Percentiles rank a stretch among this genome's conserved stretches.
Conservation (phyloP, 345 rosid species). For the Psidium guajava region DNA sequence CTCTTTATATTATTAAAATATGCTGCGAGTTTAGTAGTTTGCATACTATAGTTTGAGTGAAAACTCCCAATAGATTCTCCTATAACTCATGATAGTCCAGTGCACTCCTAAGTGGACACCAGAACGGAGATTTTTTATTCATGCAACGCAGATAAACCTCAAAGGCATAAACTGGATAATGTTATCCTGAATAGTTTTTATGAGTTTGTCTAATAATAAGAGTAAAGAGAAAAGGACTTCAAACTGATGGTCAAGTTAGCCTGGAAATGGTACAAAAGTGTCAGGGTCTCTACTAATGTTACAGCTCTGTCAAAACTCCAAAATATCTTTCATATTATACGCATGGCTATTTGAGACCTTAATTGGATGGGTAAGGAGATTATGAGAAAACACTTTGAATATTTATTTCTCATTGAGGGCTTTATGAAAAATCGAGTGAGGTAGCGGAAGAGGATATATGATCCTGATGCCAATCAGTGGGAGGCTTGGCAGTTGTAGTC, state of each 20-base stretch:
- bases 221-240: neutral
- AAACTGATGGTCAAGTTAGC: neutral
- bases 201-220: neutral
- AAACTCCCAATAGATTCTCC: neutral
- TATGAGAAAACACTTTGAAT: neutral
- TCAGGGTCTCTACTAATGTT: neutral
- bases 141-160: neutral
- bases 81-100: neutral
- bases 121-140: neutral
- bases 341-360: neutral
- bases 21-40: neutral
- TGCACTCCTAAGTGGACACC: neutral
- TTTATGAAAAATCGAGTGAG: neutral
- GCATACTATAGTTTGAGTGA: neutral
- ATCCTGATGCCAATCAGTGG: neutral
- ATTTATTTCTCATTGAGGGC: neutral
- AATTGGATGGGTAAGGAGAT: neutral
- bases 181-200: neutral
- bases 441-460: neutral
- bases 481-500: neutral
- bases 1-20: neutral
- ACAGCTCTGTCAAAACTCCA: neutral
- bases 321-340: neutral
- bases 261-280: neutral
- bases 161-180: neutral